Base-by-base conservation (phyloP, 176 grass and related monocot genomes). In the Ensete ventricosum region DNA sequence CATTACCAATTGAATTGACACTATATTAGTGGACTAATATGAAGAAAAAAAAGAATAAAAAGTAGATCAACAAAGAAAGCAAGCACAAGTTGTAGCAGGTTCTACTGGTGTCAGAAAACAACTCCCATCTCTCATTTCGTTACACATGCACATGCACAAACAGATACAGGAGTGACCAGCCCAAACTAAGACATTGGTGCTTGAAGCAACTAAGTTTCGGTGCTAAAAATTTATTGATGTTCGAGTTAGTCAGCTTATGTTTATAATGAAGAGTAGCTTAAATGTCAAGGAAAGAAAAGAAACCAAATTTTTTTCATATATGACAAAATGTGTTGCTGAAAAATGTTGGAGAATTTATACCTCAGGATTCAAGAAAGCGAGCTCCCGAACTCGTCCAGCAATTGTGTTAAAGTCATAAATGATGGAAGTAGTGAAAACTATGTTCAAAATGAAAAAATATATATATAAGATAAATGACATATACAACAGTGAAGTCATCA, bases 281-380 rank as follows among this genome's bases (percentile, higher is more conserved):
- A 50, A 69, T 43, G 29, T 67, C 34, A 43, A 43, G 34, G 34
- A 43, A 4, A 43, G 5, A 6, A 43, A 6, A 43, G 34, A 43
- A 43, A 43, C 27, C 27, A 29, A 29, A 2, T 2, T 29, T 29
- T 27, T 29, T 7, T 34, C 11, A 67, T 43, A 26, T 43, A 67
- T 19, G n/a, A 34, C 9, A 13, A 67, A 48, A 34, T 43, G 26
- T 12, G 20, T 24, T 43, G 19, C 65, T 34, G 43, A 67, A 67
- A 67, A 54, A 79, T 63, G 23, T 20, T 58, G 71, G 63, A 71
- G 51, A 69, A 51, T 54, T 21, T 73, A 62, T 88, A 98, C 95
- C 90, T 87, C 82, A 64, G 95, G 90, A 85, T 98, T 98, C 74
- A 98, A 84, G 82, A 98, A 98, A 58, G 95, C 95, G 82, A 98